A percentile compares a stretch with the other conserved stretches of the same genome.
Evolutionary conservation across 257 asterid species (phyloP).

Genomic region (Nicotiana obtusifolia): DNA sequence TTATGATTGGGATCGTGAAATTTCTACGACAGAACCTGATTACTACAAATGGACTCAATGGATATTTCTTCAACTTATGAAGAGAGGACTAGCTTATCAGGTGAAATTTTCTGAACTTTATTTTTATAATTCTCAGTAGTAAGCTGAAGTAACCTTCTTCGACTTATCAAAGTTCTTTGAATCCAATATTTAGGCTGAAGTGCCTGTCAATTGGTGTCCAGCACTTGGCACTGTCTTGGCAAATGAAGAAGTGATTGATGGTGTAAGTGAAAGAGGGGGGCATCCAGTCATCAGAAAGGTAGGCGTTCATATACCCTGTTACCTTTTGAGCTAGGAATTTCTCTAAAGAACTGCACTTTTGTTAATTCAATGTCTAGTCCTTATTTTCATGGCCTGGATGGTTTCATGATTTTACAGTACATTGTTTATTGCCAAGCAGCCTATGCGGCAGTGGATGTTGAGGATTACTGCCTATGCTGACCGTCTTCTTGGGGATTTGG

Average conservation of each 20-base stretch:
- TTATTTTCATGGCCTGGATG: slow-evolving; percentile 51
- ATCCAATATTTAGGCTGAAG: slow-evolving; percentile 68
- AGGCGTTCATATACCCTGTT: slow-evolving; percentile 14
- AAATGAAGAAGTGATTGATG: slow-evolving; percentile 96
- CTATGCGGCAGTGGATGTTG: slow-evolving; percentile 99
- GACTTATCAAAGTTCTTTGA: slow-evolving; percentile 8
- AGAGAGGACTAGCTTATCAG: slow-evolving; percentile 96
- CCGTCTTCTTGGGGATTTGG: slow-evolving; percentile 92
- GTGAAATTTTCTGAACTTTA: slow-evolving; percentile 21
- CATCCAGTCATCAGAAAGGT: slow-evolving; percentile 96
- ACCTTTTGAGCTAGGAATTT: slow-evolving; percentile 8
- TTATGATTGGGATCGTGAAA: slow-evolving; percentile 97
- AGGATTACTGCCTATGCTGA: slow-evolving; percentile 98
- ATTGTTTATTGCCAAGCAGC: slow-evolving; percentile 99
- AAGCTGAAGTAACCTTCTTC: not conserved
- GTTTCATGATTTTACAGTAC: slow-evolving; percentile 91
- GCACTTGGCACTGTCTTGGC: slow-evolving; percentile 99
- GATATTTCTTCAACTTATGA: slow-evolving; percentile 96
- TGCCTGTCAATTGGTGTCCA: slow-evolving; percentile 99
- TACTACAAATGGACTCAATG: slow-evolving; percentile 97
- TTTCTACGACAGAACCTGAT: slow-evolving; percentile 93
- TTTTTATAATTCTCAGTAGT: not conserved
- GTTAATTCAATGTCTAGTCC: slow-evolving; percentile 9
- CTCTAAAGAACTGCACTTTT: not conserved
- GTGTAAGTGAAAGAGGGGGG: slow-evolving; percentile 99